These are phyloP conservation scores for Moringa oleifera DNA, from an alignment of 345 rosid species.

Conservation along the genomic window DNA sequence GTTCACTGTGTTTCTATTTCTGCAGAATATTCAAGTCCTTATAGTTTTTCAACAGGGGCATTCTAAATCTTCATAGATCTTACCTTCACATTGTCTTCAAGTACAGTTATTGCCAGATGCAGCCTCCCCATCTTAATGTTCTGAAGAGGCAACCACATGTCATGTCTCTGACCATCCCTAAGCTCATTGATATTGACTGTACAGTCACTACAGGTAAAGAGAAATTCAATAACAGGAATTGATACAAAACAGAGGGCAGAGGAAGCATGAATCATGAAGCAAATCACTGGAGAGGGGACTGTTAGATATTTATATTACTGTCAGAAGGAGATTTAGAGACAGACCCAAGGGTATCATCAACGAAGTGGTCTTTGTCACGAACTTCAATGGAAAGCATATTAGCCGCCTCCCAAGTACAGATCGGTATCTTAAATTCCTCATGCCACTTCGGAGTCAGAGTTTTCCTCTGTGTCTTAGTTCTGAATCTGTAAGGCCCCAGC, in stretches of 20 bases:
- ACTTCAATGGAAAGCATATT: conserved; percentile 69
- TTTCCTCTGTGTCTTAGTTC: conserved; percentile 59
- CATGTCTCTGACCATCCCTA: conserved; percentile 71
- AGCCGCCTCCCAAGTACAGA: conserved; percentile 67
- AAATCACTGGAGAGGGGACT: neutral
- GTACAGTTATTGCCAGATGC: conserved; percentile 69
- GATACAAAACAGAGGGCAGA: no score
- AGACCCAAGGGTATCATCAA: conserved; percentile 84
- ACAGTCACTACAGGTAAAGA: conserved; percentile 42
- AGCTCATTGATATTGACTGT: conserved; percentile 51
- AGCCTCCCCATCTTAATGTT: conserved; percentile 75
- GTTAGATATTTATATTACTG: no score
- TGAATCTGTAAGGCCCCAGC: conserved; percentile 73
- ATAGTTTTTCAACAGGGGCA: neutral
- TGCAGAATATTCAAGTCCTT: neutral
- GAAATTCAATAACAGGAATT: neutral
- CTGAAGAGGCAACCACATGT: conserved; percentile 87
- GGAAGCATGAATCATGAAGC: neutral
- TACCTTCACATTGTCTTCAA: conserved; percentile 54
- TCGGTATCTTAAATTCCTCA: conserved; percentile 80
- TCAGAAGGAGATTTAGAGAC: conserved; percentile 1
- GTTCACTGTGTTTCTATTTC: no score
- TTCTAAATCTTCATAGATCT: conserved; percentile 5
- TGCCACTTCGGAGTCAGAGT: conserved; percentile 86
- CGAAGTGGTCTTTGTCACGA: conserved; percentile 73